Percentiles rank a stretch among this genome's conserved stretches.
These are phyloP conservation scores for Penicillium argentinense DNA, from an alignment of 495 filamentous ascomycete genomes.

Conservation along the genomic window DNA sequence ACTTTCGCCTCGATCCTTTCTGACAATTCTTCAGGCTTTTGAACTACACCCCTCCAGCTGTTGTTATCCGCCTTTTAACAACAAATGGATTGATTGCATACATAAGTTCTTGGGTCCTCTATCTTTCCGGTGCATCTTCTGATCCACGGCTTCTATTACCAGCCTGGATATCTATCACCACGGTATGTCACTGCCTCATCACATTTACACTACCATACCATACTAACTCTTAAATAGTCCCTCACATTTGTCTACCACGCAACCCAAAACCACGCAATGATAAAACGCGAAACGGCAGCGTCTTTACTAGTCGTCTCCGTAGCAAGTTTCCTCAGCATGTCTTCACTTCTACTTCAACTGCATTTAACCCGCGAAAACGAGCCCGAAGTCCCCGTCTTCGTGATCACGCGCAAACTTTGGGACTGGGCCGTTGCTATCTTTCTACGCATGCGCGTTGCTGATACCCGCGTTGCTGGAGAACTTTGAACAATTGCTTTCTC, in stretches of 20 bases:
- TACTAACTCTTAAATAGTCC: conserved; percentile 46
- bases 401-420: conserved; percentile 50
- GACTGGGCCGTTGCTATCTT: conserved; percentile 43
- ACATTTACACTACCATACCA: background rate
- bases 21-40: conserved; percentile 59
- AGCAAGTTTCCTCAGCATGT: conserved; percentile 74
- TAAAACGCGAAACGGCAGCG: conserved; percentile 76
- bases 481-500: conserved; percentile 16
- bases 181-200: conserved; percentile 45
- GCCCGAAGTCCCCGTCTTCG: conserved; percentile 60
- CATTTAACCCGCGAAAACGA: conserved; percentile 66
- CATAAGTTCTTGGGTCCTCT: conserved; percentile 76
- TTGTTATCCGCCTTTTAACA: conserved; percentile 78
- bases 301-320: conserved; percentile 75
- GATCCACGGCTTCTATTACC: conserved; percentile 78
- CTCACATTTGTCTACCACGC: conserved; percentile 78
- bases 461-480: conserved; percentile 26
- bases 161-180: conserved; percentile 84
- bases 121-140: conserved; percentile 69
- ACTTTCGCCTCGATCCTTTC: background rate
- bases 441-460: conserved; percentile 40
- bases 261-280: conserved; percentile 77
- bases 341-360: conserved; percentile 64
- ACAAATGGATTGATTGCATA: conserved; percentile 79
- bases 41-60: conserved; percentile 82